Percentiles rank a stretch among this genome's conserved stretches.
These are phyloP conservation scores for Pistacia atlantica DNA, from an alignment of 345 rosid species.

Conservation along the genomic window DNA sequence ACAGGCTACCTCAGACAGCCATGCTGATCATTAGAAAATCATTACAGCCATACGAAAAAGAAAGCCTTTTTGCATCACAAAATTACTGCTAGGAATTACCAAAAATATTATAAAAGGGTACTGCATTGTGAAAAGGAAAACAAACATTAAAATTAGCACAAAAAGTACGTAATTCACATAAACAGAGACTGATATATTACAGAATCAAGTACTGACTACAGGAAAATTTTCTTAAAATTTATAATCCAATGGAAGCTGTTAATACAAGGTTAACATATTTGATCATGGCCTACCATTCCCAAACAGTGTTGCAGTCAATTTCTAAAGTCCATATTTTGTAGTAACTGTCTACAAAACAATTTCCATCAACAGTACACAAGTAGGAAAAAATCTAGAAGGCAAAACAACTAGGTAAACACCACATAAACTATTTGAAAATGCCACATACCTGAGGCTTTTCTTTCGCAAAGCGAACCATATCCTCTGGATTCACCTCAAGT, in stretches of 20 bases:
- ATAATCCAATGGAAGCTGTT: neutral
- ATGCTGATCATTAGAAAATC: slow-evolving; percentile 10
- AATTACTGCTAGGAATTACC: neutral
- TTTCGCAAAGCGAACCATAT: slow-evolving; percentile 94
- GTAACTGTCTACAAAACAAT: neutral
- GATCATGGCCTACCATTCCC: neutral
- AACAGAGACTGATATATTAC: neutral
- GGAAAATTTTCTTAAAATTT: neutral
- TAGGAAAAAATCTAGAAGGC: slow-evolving; percentile 6
- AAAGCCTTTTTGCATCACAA: neutral
- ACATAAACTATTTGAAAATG: slow-evolving; percentile 2
- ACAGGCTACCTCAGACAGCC: neutral
- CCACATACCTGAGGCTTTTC: slow-evolving; percentile 87
- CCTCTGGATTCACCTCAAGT: slow-evolving; percentile 96
- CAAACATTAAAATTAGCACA: slow-evolving; percentile 11
- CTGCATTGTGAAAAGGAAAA: neutral
- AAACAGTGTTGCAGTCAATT: neutral
- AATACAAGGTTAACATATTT: slow-evolving; percentile 2
- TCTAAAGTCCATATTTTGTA: neutral
- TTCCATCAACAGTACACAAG: neutral
- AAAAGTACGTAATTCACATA: neutral
- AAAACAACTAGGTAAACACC: slow-evolving; percentile 19
- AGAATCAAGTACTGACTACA: neutral
- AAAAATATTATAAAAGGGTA: neutral
- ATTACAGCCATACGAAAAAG: neutral